These are phyloP conservation scores for Sarocladium strictum DNA, from an alignment of 2,329 filamentous ascomycete species.

Conservation along the genomic window DNA sequence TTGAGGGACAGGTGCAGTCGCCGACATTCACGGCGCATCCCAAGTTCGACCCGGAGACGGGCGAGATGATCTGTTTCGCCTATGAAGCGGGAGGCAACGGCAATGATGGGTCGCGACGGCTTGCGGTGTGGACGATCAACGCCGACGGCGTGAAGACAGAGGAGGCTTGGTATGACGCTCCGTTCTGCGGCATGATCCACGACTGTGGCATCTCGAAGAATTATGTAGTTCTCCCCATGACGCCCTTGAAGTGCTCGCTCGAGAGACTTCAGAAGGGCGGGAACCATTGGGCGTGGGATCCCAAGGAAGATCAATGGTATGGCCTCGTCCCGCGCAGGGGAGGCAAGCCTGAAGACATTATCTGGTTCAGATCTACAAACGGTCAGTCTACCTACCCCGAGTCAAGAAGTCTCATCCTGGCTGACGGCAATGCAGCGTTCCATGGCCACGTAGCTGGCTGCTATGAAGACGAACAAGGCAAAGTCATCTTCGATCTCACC, in stretches of 20 bases:
- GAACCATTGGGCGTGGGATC: conserved; percentile 47
- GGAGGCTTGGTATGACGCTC: neutral
- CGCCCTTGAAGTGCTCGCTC: conserved; percentile 13
- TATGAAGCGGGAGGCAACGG: conserved; percentile 35
- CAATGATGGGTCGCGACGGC: neutral
- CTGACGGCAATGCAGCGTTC: conserved; percentile 22
- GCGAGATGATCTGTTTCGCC: conserved; percentile 33
- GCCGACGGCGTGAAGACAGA: neutral
- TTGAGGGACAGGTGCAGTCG: conserved; percentile 31
- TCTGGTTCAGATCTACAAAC: conserved; percentile 45
- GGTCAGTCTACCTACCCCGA: conserved; percentile 28
- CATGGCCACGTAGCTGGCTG: conserved; percentile 33
- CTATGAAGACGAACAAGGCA: conserved; percentile 33
- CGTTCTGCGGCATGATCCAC: neutral
- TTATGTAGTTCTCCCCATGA: conserved; percentile 2
- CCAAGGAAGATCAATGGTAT: conserved; percentile 49
- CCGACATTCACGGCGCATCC: conserved; percentile 36
- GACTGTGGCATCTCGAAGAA: neutral
- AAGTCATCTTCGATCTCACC: conserved; percentile 38
- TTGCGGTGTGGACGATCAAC: neutral
- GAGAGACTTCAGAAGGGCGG: conserved; percentile 38
- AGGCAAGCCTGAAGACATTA: conserved; percentile 44
- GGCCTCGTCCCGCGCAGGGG: conserved; percentile 45
- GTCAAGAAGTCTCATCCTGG: neutral
- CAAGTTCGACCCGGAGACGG: conserved; percentile 32